Evolutionary conservation across 257 asterid species (phyloP).

Genomic region (Anisodus acutangulus): DNA sequence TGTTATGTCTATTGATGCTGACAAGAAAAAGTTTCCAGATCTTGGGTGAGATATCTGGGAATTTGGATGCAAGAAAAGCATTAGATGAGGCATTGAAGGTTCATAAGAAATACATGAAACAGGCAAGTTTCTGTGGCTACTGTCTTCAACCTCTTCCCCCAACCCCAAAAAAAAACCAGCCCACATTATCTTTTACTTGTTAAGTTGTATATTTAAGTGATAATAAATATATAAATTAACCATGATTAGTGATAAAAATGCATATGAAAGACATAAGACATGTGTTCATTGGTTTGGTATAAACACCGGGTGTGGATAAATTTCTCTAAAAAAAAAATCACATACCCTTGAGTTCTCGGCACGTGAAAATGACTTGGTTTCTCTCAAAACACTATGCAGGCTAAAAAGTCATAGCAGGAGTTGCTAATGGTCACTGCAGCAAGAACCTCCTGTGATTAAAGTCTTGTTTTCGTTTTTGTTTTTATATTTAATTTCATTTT

Average conservation of each 20-base stretch:
- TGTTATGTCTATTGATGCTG: not conserved
- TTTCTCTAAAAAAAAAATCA: not conserved
- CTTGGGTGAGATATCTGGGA: slow-evolving; percentile 89
- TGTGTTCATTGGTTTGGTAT: not conserved
- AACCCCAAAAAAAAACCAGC: not conserved
- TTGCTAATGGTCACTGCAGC: slow-evolving; percentile 23
- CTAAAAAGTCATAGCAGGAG: slow-evolving; percentile 50
- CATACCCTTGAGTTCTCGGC: not conserved
- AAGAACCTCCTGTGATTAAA: slow-evolving; percentile 24
- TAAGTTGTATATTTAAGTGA: not conserved
- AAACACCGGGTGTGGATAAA: not conserved
- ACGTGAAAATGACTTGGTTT: not conserved
- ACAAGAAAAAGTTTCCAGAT: slow-evolving; percentile 51
- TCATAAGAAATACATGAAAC: slow-evolving; percentile 86
- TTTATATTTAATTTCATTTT: not conserved
- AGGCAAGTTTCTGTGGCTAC: slow-evolving; percentile 52
- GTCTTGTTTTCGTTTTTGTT: not conserved
- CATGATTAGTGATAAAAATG: not conserved
- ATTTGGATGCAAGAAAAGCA: slow-evolving; percentile 87
- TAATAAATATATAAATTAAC: not conserved
- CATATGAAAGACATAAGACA: not conserved
- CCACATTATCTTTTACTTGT: not conserved
- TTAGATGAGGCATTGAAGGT: slow-evolving; percentile 71
- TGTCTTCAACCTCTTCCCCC: not conserved
- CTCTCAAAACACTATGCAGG: slow-evolving; percentile 55